Base-by-base conservation (phyloP, 2,329 filamentous ascomycete genomes). In the Cytospora chrysosperma region DNA sequence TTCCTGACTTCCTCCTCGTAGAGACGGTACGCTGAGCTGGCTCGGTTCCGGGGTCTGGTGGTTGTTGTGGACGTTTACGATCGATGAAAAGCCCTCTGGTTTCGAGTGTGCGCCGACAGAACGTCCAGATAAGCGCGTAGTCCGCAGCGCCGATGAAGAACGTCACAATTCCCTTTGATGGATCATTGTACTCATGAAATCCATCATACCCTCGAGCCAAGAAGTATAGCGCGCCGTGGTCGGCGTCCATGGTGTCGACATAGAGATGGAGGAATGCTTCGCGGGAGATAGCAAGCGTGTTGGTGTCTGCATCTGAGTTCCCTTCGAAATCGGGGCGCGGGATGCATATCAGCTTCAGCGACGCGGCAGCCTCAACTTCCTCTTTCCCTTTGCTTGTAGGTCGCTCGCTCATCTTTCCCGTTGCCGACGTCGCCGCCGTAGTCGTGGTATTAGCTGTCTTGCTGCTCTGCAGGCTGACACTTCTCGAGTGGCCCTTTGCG, bases 91-190 rank as follows among this genome's bases (percentile, higher is more conserved):
- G 55, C 4, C 67, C 70, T 32, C 51, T 61, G 8, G 70, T 71
- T 37, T 61, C 60, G 12, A 62, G 50, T 1, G 43, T 65, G 0
- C 51, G 63, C 21, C 59, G 62, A 51, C 71, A 64, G 34, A 69
- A 72, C 4, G 70, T 70, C 70, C 70, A 72, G n/a, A 69, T 59
- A 17, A 71, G 62, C 21, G 67, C 68, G 40, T 69, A 71, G 43
- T 62, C 67, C 2, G 70, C 67, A 12, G 66, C 68, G 27, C 69
- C 70, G 43, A 71, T 47, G 55, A 68, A 71, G 34, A 66, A 68
- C 7, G 70, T 71, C 56, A 68, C 63, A 34, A 64, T 43, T 7
- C 63, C 64, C 17, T 61, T 59, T 32, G 57, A 21, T 6, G 57
- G 17, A 47, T 60, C 64, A 37, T 53, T 62, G 56, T 69, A 71